Conservation (phyloP, 257 asterid species). For the Agastache rugosa region DNA sequence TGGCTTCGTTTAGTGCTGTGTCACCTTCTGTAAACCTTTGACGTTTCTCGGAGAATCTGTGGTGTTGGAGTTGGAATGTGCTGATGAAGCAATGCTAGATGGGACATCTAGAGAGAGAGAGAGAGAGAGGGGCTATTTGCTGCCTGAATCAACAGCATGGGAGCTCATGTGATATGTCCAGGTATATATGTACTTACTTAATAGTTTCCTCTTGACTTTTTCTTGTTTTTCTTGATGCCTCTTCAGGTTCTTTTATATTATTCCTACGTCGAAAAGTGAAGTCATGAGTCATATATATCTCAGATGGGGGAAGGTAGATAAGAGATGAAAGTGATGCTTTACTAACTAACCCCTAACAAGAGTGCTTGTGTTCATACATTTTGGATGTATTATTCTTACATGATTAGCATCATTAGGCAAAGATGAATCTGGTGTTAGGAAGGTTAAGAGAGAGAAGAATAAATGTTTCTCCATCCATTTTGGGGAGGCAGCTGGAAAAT, state of each 20-base stretch:
- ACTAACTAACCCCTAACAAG: constrained; percentile 29
- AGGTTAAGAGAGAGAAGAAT: constrained; percentile 34
- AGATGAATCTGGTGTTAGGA: constrained; percentile 29
- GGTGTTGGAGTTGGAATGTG: constrained; percentile 47
- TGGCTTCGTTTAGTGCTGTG: constrained; percentile 25
- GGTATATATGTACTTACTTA: constrained; percentile 38
- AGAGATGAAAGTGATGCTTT: constrained; percentile 29
- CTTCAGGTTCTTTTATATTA: constrained; percentile 7
- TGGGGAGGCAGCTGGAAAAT: constrained; percentile 37
- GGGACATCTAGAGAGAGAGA: constrained; percentile 39
- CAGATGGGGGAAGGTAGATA: constrained; percentile 6
- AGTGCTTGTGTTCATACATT: constrained; percentile 22
- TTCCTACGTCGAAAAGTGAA: neutral
- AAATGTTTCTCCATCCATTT: constrained; percentile 39
- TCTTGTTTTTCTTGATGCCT: constrained; percentile 32
- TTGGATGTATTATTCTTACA: constrained; percentile 1
- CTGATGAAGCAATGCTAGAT: constrained; percentile 53
- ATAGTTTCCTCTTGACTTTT: constrained; percentile 28
- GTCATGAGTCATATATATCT: neutral
- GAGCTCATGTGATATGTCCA: constrained; percentile 78
- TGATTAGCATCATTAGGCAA: constrained; percentile 17
- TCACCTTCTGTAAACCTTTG: neutral
- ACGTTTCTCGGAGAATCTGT: constrained; percentile 20
- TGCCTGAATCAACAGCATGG: constrained; percentile 67
- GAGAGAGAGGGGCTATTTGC: constrained; percentile 43